A percentile compares a stretch with the other conserved stretches of the same genome.
These are phyloP conservation scores for Metschnikowia orientalis DNA, from an alignment of 805 yeast species.

Conservation along the genomic window DNA sequence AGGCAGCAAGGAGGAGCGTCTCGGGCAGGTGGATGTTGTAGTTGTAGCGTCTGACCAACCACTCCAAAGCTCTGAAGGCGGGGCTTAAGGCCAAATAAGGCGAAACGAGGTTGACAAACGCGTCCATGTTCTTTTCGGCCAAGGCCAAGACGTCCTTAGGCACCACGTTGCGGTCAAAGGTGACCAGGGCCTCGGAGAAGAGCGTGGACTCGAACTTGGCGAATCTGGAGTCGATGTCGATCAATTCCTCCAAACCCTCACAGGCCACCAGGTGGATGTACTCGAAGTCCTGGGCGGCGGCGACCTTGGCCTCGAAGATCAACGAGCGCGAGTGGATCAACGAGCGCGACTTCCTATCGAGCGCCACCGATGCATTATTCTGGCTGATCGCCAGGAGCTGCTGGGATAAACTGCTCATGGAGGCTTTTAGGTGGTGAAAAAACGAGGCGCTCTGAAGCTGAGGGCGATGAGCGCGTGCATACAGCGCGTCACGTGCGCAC, in stretches of 20 bases:
- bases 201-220: slow-evolving; percentile 62
- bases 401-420: slow-evolving; percentile 62
- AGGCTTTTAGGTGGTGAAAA: slow-evolving; percentile 3
- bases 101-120: slow-evolving; percentile 68
- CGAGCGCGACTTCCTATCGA: slow-evolving; percentile 83
- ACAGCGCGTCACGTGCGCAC: not conserved
- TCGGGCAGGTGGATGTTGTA: slow-evolving; percentile 81
- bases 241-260: slow-evolving; percentile 73
- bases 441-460: too few relatives aligned
- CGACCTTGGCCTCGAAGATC: slow-evolving; percentile 78
- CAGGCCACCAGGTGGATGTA: slow-evolving; percentile 64
- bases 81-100: slow-evolving; percentile 75
- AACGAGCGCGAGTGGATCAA: slow-evolving; percentile 86
- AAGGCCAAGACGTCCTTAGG: slow-evolving; percentile 70
- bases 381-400: slow-evolving; percentile 72
- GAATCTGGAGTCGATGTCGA: slow-evolving; percentile 71
- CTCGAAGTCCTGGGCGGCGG: slow-evolving; percentile 93
- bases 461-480: slow-evolving; percentile 7
- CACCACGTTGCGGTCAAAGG: slow-evolving; percentile 79
- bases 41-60: slow-evolving; percentile 90
- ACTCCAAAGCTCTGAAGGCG: slow-evolving; percentile 79
- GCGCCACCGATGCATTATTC: slow-evolving; percentile 64
- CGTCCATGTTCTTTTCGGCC: slow-evolving; percentile 68
- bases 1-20: slow-evolving; percentile 58
- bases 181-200: slow-evolving; percentile 77